Conservation (phyloP, 495 filamentous ascomycete species). For the Aspergillus kassunensis region DNA sequence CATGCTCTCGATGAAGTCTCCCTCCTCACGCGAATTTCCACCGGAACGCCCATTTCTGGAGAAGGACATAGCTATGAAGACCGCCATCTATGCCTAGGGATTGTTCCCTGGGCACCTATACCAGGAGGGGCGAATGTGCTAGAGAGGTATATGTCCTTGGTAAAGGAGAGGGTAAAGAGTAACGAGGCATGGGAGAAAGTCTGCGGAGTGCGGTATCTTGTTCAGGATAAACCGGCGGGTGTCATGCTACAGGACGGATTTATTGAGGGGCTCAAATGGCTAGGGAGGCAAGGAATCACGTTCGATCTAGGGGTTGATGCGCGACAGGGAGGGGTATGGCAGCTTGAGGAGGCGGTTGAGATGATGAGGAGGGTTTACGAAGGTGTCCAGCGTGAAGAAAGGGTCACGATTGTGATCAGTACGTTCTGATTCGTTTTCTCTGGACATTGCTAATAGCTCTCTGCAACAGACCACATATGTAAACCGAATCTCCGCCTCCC, state of each 20-base stretch:
- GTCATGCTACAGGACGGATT: constrained; percentile 58
- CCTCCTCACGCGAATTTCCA: constrained; percentile 60
- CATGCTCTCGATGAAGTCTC: constrained; percentile 68
- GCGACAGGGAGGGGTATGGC: constrained; percentile 60
- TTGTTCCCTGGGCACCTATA: constrained; percentile 81
- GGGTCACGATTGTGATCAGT: constrained; percentile 66
- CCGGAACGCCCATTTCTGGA: constrained; percentile 49
- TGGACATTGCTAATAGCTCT: constrained; percentile 2
- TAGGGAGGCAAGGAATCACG: constrained; percentile 56
- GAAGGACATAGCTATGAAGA: constrained; percentile 58
- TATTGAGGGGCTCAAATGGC: constrained; percentile 62
- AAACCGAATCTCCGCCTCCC: constrained; percentile 67
- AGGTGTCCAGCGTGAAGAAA: constrained; percentile 49
- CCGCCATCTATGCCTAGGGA: constrained; percentile 52
- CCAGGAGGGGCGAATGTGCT: constrained; percentile 50
- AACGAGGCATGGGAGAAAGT: constrained; percentile 48
- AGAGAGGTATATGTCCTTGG: constrained; percentile 47
- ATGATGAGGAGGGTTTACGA: constrained; percentile 65
- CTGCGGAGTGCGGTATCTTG: constrained; percentile 72
- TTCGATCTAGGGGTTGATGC: constrained; percentile 86
- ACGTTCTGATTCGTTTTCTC: constrained; percentile 13
- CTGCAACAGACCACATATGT: constrained; percentile 82
- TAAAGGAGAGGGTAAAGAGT: constrained; percentile 25
- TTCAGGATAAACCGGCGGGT: constrained; percentile 69
- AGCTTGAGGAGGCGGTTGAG: constrained; percentile 66